These are phyloP conservation scores for Herpetomonas tarakana DNA, from an alignment of 208 protist species.

Conservation along the genomic window DNA sequence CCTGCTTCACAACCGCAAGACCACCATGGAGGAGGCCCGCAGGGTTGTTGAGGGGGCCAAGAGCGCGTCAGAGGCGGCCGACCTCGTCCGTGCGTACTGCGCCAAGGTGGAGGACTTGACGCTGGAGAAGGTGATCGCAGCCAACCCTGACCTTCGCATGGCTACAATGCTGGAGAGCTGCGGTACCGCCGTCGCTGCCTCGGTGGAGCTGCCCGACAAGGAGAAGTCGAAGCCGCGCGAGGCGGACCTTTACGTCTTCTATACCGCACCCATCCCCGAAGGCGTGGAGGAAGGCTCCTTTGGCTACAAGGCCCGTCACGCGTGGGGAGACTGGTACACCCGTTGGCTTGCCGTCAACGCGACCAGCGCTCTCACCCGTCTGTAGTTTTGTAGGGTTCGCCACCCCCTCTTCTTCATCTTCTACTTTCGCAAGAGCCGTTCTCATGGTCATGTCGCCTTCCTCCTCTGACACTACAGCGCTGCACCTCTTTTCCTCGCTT, in stretches of 20 bases:
- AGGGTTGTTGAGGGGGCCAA: neutral
- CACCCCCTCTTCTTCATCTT: constrained; percentile 2
- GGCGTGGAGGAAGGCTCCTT: constrained; percentile 5
- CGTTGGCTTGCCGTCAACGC: constrained; percentile 16
- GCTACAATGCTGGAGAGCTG: neutral
- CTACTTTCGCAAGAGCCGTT: too few relatives aligned
- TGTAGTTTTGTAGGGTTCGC: constrained; percentile 10
- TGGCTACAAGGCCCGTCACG: constrained; percentile 5
- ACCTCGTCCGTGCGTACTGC: neutral
- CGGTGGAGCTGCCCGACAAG: constrained; percentile 1
- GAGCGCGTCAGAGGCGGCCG: neutral
- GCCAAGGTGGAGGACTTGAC: neutral
- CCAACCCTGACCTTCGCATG: neutral
- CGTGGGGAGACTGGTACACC: constrained; percentile 14
- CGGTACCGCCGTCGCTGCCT: neutral
- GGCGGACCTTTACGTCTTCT: constrained; percentile 12
- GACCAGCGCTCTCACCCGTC: constrained; percentile 6
- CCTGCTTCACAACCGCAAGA: constrained; percentile 3
- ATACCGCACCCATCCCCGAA: constrained; percentile 8
- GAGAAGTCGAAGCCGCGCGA: constrained; percentile 3
- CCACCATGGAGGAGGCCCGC: neutral
- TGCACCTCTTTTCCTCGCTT: too few relatives aligned
- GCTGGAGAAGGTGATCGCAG: neutral
- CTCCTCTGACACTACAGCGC: too few relatives aligned
- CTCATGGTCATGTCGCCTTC: too few relatives aligned